Evolutionary conservation across 768 basidiomycete genomes (phyloP), one percentile per base, ranked within the genome.

Genomic region (Serendipita sp.): DNA sequence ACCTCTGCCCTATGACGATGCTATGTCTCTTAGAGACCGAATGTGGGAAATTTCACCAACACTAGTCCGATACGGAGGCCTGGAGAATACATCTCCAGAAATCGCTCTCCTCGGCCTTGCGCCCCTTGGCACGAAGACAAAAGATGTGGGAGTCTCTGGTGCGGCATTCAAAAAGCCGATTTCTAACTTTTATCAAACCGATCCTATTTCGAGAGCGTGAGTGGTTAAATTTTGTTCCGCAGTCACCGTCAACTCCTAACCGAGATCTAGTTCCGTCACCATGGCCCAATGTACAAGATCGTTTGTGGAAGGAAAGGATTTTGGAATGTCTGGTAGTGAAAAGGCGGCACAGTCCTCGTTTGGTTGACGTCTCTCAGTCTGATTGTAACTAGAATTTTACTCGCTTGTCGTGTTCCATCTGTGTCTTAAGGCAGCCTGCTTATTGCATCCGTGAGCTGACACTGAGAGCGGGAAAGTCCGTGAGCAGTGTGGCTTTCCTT

Each of bases 1-100:
- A 0, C 85, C 89, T 16, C 73, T 98, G 62, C 91, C 92, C 0
- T 99, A 99, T 71, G 92, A 96, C 69, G 89, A 93, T 69, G 80
- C 89, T 11, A 76, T 93, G 3, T 77, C 79, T 52, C 77, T 99
- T 51, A 83, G 94, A 44, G 92, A 97, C 71, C 83, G 96, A 41
- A 83, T 98, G 83, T 97, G 95, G 95, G 93, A 95, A 72, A 85
- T 99, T 68, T 89, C 91, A 23, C 96, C 96, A 1, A 80, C 90
- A 1, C 78, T 97, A 32, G 84, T 95, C 44, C 80, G 91, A 68
- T 93, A 94, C 72, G 92, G 94, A 69, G 76, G 78, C 48, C 78
- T 84, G 13, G 96, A 98, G 76, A 77, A 74, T 28, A 90, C 88
- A 1, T 91, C 90, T 2, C 68, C 74, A 0, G 88, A 88, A 41